Conservation (phyloP, 75 land plant genomes). For the Pinus albicaulis region DNA sequence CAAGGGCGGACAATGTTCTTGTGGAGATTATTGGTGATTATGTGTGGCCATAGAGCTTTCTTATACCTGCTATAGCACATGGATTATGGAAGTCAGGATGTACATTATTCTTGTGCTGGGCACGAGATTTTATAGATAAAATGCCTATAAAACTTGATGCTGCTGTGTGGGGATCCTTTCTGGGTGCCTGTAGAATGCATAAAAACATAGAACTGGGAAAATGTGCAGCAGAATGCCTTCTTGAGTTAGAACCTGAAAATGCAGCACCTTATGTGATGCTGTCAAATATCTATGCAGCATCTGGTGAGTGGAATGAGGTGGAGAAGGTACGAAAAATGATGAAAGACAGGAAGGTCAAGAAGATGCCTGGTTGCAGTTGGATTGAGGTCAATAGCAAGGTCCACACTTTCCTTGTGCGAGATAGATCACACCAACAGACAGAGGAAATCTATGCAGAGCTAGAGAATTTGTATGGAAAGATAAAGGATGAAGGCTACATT, state of each 20-base stretch:
- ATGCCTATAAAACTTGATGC: constrained; percentile 24
- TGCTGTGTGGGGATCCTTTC: constrained; percentile 39
- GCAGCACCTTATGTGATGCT: constrained; percentile 29
- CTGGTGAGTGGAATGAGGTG: constrained; percentile 22
- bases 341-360: constrained; percentile 23
- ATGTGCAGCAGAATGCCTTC: constrained; percentile 25
- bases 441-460: constrained; percentile 6
- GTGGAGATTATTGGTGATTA: too few species aligned
- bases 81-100: too few species aligned
- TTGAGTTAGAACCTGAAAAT: constrained; percentile 27
- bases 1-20: too few species aligned
- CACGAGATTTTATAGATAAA: constrained; percentile 29
- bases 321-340: constrained; percentile 17
- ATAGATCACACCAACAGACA: constrained; percentile 4
- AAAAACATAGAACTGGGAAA: constrained; percentile 25
- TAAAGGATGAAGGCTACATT: constrained; percentile 7
- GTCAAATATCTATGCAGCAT: constrained; percentile 29
- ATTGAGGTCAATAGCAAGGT: constrained; percentile 9
- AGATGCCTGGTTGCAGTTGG: constrained; percentile 38
- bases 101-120: too few species aligned
- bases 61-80: too few species aligned
- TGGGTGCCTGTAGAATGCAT: constrained; percentile 33
- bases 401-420: not conserved
- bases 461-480: constrained; percentile 7
- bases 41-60: too few species aligned